Base-by-base conservation (phyloP, 805 yeast species). In the Huiozyma sinensis region DNA sequence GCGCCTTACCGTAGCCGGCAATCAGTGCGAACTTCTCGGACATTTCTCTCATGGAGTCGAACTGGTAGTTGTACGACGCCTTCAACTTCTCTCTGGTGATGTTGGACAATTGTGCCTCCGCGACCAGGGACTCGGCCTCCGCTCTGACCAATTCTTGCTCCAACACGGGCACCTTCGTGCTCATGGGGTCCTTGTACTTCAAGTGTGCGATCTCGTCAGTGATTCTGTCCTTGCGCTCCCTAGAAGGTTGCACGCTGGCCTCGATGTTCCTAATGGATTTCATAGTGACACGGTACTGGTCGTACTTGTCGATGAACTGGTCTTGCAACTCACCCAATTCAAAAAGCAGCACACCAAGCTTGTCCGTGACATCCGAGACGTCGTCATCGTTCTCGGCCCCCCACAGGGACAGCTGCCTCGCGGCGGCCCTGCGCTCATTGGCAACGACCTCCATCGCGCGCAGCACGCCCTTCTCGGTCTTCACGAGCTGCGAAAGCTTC, bases 61-160 rank as follows among this genome's bases (percentile, higher is more conserved):
- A 90, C 71, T 90, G 96, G 72, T 90, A 89, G 73, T 84, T 81
- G 77, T 85, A 92, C 44, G 97, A 94, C 54, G 95, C 92, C 82
- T 92, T 92, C 65, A 90, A 76, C 75, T 89, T 89, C 72, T 89
- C 97, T 70, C 98, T 85, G 58, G 97, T 90, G 70, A 92, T 90
- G 74, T 90, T 90, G 51, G 96, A 86, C 65, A 90, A 79, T 75
- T 90, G 98, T 47, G 97, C 97, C 75, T 90, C 98, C 48, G 98
- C 98, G 59, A 90, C 98, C 58, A 90, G 79, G 42, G 96, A 87
- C 73, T 92, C 97, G 54, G 97, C 97, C 75, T 90, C 98, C 42
- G 97, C 97, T 70, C 98, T 82, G 55, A 92, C 97, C 65, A 92
- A 78, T 72, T 92, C 97, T 73, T 92, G 97, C 76, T 90, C 98